Percentiles rank a stretch among this genome's conserved stretches.
Evolutionary conservation across 305 asterid genomes (phyloP).

Genomic region (Solanum hybrid): DNA sequence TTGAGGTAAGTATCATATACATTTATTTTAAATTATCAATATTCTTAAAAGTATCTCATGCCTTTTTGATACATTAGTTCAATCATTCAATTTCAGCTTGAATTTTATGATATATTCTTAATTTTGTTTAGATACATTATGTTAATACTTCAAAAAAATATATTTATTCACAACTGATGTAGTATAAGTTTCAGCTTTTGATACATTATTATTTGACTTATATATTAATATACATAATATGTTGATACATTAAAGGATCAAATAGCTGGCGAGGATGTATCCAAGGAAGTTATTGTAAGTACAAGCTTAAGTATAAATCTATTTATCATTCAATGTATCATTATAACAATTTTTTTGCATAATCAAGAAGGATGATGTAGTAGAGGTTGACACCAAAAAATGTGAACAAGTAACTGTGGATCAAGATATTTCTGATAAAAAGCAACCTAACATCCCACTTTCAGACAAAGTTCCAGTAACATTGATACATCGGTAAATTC

Average conservation of each 20-base stretch:
- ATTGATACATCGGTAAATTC: neutral
- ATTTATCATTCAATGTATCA: too few species aligned
- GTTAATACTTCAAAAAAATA: neutral
- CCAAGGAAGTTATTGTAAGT: neutral
- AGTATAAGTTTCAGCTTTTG: neutral
- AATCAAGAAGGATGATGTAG: neutral
- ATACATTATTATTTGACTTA: neutral
- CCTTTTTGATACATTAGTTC: too few species aligned
- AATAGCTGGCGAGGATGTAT: neutral
- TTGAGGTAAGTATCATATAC: neutral
- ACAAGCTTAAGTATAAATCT: too few species aligned
- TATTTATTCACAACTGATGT: neutral
- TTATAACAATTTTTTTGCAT: neutral
- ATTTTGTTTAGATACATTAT: neutral
- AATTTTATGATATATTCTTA: neutral
- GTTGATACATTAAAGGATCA: neutral
- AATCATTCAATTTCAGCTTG: neutral
- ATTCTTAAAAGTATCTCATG: too few species aligned
- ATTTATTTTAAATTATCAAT: too few species aligned
- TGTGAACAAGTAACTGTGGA: neutral
- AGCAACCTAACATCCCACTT: neutral
- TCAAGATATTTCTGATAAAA: neutral
- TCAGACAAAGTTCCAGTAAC: too few species aligned
- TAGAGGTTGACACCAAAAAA: neutral
- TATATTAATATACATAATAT: neutral